A percentile compares a stretch with the other conserved stretches of the same genome.
phyloP scores from a whole-genome alignment of 768 basidiomycete genomes.

The Tricholoma flavovirens region DNA sequence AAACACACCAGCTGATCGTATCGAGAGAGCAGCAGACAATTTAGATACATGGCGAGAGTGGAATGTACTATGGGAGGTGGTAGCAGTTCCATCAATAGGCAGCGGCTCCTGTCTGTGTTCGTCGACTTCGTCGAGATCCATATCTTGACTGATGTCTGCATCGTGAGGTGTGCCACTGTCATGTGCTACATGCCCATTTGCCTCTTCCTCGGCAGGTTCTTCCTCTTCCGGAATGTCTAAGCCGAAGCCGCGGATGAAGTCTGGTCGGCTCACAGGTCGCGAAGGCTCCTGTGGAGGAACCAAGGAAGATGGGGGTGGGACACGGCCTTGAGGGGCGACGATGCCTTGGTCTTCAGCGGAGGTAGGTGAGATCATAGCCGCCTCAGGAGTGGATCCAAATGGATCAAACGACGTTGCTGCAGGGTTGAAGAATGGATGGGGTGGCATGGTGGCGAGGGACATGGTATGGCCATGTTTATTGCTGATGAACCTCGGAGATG shows the following conservation, averaged over 20 bases:
- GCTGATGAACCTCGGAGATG: conserved; percentile 46
- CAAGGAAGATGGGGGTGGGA: conserved; percentile 41
- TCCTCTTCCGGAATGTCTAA: conserved; percentile 72
- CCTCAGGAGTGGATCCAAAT: conserved; percentile 51
- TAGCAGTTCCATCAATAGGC: conserved; percentile 35
- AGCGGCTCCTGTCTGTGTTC: conserved; percentile 22
- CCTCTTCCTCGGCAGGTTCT: conserved; percentile 27
- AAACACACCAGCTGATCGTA: conserved; percentile 55
- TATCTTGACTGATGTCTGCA: conserved; percentile 18
- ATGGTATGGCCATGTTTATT: conserved; percentile 68
- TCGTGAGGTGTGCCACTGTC: conserved; percentile 6
- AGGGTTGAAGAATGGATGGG: conserved; percentile 30
- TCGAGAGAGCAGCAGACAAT: conserved; percentile 61
- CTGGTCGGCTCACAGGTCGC: conserved; percentile 52
- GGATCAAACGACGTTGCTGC: conserved; percentile 49
- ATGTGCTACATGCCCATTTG: conserved; percentile 16
- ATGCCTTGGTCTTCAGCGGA: conserved; percentile 32
- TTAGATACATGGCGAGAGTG: conserved; percentile 70
- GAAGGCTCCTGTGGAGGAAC: conserved; percentile 38
- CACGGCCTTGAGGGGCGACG: conserved; percentile 52
- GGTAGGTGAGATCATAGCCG: conserved; percentile 17
- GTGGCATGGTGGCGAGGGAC: conserved; percentile 61
- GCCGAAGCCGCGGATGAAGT: conserved; percentile 77
- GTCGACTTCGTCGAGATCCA: conserved; percentile 31
- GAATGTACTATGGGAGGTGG: conserved; percentile 42